Evolutionary conservation across 2,329 filamentous ascomycete genomes (phyloP).

Genomic region (Colletotrichum sp.): DNA sequence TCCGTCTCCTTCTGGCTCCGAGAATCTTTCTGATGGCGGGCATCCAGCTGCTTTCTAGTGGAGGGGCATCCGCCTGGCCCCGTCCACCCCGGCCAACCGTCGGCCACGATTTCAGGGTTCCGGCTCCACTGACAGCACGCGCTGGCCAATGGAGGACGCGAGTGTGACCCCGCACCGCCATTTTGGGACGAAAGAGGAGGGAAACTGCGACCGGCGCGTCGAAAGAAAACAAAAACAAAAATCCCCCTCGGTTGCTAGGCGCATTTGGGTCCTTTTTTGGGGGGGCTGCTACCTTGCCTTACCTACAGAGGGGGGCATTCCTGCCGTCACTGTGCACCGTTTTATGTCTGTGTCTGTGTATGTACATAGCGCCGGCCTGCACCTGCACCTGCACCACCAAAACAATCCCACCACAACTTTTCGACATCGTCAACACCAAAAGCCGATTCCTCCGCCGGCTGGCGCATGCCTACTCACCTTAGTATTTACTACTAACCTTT

Average conservation of each 20-base stretch:
- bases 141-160: not conserved
- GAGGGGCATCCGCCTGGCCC: not conserved
- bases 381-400: not conserved
- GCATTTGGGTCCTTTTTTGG: not conserved
- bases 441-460: not conserved
- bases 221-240: constrained; percentile 35
- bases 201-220: constrained; percentile 10
- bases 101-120: not conserved
- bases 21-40: not conserved
- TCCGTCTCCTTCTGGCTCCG: not conserved
- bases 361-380: not conserved
- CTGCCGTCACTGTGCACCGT: not conserved
- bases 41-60: not conserved
- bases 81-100: not conserved
- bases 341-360: not conserved
- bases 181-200: not conserved
- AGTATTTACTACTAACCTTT: not conserved
- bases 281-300: not conserved
- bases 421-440: constrained; percentile 5
- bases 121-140: not conserved
- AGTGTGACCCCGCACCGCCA: not conserved
- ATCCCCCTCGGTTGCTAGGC: constrained; percentile 30
- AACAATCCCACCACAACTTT: not conserved
- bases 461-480: not conserved
- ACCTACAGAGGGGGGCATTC: not conserved